Evolutionary conservation across 169 alveolate species (phyloP), one percentile per base, ranked within the genome.

Genomic region (Eimeria necatrix): DNA sequence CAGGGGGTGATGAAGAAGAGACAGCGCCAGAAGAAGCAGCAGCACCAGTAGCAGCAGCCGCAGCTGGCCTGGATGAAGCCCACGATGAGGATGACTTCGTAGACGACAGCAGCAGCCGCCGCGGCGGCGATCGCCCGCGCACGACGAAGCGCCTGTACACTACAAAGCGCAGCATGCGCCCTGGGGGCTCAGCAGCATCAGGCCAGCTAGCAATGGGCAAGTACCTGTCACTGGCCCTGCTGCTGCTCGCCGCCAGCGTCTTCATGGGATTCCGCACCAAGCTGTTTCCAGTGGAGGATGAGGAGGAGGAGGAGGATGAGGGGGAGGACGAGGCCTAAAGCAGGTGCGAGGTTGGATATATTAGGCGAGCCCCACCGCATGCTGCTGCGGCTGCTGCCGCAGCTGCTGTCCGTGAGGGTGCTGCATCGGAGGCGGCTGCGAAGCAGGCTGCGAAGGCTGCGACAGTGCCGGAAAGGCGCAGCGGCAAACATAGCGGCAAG

Each of bases 71-170:
- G n/a, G 73, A 8, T 18, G 73, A 61, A 61, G 73, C 16, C 32
- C 12, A 61, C 24, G 73, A 61, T 16, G 83, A 32, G 14, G 83
- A 71, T 4, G 18, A n/a, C 51, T 6, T 71, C 7, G 41, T n/a
- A 10, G 83, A n/a, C 10, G 83, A 71, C 12, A n/a, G 51, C n/a
- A 6, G 16, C 12, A 6, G 22, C 20, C 48, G 83, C 24, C 14
- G 41, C 6, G 53, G 16, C 12, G 83, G 41, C 51, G 83, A 71
- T 20, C 22, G 83, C 22, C 83, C 41, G 0, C 10, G 48, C 16
- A 71, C 83, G 12, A 71, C 83, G 49, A 71, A 71, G 51, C 83
- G 52, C 12, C 83, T 71, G 83, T 71, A 71, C 83, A 71, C 83
- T 48, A 71, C 83, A n/a, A 71, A 32, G 51, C 18, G 48, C 7